Percentiles rank a stretch among this genome's conserved stretches.
Conservation (phyloP, 2,329 filamentous ascomycete genomes). For the Didymella pomorum region DNA sequence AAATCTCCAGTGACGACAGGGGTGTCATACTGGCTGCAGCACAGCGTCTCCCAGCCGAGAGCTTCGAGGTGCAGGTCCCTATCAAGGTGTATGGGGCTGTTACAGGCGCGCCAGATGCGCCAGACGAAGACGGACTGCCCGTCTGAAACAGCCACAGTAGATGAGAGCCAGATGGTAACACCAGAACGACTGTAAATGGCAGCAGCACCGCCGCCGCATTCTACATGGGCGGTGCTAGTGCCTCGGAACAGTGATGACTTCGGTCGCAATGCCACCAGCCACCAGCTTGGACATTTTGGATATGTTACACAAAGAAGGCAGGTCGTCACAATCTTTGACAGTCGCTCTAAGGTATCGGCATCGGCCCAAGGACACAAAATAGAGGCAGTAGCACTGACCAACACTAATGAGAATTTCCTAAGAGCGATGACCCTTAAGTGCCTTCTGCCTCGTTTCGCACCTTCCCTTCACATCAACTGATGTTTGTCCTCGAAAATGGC, state of each 20-base stretch:
- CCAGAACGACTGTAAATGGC: no score
- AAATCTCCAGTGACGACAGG: slow-evolving; percentile 79
- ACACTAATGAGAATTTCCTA: background rate
- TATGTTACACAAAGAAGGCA: background rate
- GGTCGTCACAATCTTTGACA: background rate
- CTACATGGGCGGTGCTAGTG: background rate
- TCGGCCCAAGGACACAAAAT: background rate
- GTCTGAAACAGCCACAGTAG: slow-evolving; percentile 30
- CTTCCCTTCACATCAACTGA: no score
- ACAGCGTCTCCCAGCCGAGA: slow-evolving; percentile 82
- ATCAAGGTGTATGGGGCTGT: slow-evolving; percentile 76
- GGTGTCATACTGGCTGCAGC: slow-evolving; percentile 79
- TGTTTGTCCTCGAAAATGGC: no score
- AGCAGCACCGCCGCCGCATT: background rate
- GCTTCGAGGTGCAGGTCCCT: slow-evolving; percentile 88
- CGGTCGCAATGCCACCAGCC: background rate
- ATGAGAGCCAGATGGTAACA: no score
- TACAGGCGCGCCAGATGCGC: slow-evolving; percentile 49
- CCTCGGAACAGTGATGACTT: background rate
- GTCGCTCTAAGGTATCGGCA: no score
- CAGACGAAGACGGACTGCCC: slow-evolving; percentile 44
- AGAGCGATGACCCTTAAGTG: background rate
- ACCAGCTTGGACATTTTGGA: background rate
- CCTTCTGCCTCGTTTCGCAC: no score
- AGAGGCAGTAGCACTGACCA: background rate